These are phyloP conservation scores for Rhynchospora breviuscula DNA, from an alignment of 176 grass and related monocot genomes.

Conservation along the genomic window DNA sequence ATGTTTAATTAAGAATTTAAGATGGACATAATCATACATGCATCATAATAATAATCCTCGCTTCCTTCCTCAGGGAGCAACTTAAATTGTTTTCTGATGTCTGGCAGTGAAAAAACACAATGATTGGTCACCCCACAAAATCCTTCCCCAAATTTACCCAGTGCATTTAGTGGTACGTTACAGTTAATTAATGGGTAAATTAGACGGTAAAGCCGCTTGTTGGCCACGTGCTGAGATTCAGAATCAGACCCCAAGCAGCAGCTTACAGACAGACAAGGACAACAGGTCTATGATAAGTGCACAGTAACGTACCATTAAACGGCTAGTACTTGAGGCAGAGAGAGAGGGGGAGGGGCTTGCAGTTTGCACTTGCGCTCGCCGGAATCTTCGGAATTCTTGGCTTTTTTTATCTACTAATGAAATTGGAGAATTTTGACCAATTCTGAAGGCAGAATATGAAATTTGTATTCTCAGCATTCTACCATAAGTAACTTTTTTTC, in stretches of 20 bases:
- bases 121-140: background rate
- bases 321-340: conserved; percentile 8
- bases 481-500: no score
- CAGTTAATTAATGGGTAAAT: background rate
- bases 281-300: background rate
- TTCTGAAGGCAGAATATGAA: no score
- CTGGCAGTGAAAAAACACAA: background rate
- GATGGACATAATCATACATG: no score
- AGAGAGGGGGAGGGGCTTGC: background rate
- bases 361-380: background rate
- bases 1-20: no score
- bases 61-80: background rate
- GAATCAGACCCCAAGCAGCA: background rate
- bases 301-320: conserved; percentile 29
- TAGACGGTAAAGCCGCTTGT: background rate
- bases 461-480: no score
- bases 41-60: background rate
- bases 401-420: no score
- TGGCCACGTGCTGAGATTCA: conserved; percentile 20
- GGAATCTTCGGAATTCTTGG: background rate
- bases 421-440: background rate
- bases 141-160: background rate
- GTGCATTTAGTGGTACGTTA: background rate
- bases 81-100: background rate
- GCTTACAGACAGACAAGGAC: background rate